Evolutionary conservation across 1,284 basidiomycete genomes (phyloP), one percentile per base, ranked within the genome.

Genomic region (Pseudozyma pruni): DNA sequence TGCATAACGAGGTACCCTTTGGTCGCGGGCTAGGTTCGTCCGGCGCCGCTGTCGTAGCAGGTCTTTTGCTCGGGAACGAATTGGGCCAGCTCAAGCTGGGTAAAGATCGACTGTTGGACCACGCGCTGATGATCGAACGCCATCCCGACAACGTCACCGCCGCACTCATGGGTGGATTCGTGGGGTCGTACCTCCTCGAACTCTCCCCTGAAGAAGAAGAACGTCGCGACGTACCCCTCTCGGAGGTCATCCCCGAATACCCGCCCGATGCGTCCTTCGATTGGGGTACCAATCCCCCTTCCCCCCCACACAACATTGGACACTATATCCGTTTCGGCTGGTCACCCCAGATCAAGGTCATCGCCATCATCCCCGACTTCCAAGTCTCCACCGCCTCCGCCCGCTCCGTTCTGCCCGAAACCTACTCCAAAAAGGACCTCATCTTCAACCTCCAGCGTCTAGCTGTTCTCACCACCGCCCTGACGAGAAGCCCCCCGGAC

Each of bases 141-240:
- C 96, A 99, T 83, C 96, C 96, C 8, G 96, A 99, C 85, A 99
- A 99, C 83, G 95, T 99, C 72, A 96, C 96, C 0, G 96, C 96
- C 0, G 95, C 95, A 0, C 88, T 99, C 32, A 88, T 98, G 29
- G 96, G 96, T 35, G 96, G 96, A 0, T 98, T 99, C 82, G 93
- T 98, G n/a, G 96, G 95, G 10, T 92, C 91, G 7, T 99, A 98
- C 85, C 87, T 98, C 54, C 88, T 90, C 58, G 95, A 98, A 82
- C 87, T 98, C 81, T 34, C 81, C 78, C 32, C 74, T 11, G 63
- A 79, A 34, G 81, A 76, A 11, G 72, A 72, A 10, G 91, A 92
- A 78, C 88, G 89, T 32, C 90, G 93, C 0, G 90, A 89, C 67
- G 93, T 98, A 3, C 96, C 96, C 1, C 86, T 99, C 38, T 92